Evolutionary conservation across 78 protist species (phyloP), one percentile per base, ranked within the genome.

Genomic region (Dictyostelium citrinum): DNA sequence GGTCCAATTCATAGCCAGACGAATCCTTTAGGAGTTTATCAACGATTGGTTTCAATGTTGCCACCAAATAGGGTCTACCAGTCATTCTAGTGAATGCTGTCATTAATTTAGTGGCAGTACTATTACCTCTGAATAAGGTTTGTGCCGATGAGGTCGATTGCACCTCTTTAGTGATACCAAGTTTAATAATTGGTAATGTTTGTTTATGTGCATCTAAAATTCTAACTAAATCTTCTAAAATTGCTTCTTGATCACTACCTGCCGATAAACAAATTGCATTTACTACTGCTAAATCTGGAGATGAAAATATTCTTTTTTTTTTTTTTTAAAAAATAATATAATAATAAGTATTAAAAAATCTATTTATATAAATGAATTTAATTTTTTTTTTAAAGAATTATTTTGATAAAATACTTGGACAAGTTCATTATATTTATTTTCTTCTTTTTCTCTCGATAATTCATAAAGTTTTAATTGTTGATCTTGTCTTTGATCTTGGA

Each of bases 31-130:
- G 16, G 0, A 88, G 24, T 58, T 78, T 88, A 27, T 88, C 93
- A 41, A 88, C 72, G 0, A 88, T 31, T 60, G 93, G 93, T 58
- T 88, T 88, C 45, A 88, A 49, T 3, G 93, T 88, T 12, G 93
- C 70, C 0, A 78, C 74, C 11, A 88, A 51, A 35, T 88, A 88
- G 24, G 86, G 86, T 46, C 93, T 39, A 78, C 93, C 93, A 16
- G 93, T 88, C 93, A 88, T 88, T 78, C 85, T 88, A 2, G 93
- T 88, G 85, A 88, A 88, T 10, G 93, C 82, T 43, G 93, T 88
- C 93, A 88, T 88, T 16, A 88, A 41, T 35, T 88, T 88, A 17
- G 93, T 88, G 6, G 93, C 85, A 22, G 93, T 88, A 64, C 79
- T 60, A 27, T 88, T 88, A 35, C 93, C 93, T 33, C 93, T 29